Evolutionary conservation across 176 grass and related monocot genomes (phyloP).

Genomic region (Musa acuminata): DNA sequence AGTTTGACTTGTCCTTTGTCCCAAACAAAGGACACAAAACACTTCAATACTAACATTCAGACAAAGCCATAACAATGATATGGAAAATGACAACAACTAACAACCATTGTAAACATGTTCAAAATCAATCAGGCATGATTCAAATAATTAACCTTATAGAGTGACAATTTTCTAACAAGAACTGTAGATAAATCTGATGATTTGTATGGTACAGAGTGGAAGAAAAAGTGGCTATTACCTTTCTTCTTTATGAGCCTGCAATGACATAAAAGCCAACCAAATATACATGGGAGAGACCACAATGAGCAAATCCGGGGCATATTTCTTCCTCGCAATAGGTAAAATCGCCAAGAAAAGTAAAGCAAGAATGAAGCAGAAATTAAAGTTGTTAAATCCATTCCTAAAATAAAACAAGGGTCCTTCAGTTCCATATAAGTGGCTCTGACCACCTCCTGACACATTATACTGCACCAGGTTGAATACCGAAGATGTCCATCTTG

Average conservation of each 20-base stretch:
- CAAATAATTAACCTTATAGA: neutral
- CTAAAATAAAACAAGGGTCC: conserved; percentile 64
- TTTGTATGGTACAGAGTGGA: neutral
- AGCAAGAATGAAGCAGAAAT: conserved; percentile 78
- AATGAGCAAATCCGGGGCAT: conserved; percentile 64
- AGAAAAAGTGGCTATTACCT: conserved; percentile 26
- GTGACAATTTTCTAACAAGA: neutral
- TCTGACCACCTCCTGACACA: conserved; percentile 78
- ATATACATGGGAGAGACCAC: conserved; percentile 84
- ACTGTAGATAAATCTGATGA: neutral
- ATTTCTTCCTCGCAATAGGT: conserved; percentile 67
- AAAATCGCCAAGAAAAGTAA: conserved; percentile 56
- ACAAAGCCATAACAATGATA: neutral
- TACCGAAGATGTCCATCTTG: conserved; percentile 69
- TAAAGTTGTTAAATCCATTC: conserved; percentile 97
- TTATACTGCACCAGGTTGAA: conserved; percentile 97
- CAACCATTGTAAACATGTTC: neutral
- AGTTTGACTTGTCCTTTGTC: no score
- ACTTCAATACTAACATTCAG: neutral
- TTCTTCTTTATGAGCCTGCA: conserved; percentile 98
- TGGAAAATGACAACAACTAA: neutral
- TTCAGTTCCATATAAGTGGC: conserved; percentile 91
- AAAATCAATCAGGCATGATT: neutral
- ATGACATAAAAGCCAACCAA: conserved; percentile 93
- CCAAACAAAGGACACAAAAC: neutral